Conservation (phyloP, 2,329 filamentous ascomycete species). For the Fusarium bulbicola region DNA sequence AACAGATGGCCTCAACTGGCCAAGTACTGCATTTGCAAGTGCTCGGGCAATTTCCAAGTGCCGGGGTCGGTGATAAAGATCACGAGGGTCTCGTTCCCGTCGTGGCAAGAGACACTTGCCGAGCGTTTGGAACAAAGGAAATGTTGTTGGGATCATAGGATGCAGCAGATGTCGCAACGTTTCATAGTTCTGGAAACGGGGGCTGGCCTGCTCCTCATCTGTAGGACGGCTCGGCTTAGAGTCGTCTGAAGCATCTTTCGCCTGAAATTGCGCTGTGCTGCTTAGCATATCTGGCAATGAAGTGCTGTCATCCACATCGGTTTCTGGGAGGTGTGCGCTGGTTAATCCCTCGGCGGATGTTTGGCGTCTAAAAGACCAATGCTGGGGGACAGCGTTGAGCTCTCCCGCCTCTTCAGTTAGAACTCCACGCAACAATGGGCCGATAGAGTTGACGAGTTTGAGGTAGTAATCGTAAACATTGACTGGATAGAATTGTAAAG, state of each 20-base stretch:
- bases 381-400: constrained; percentile 75
- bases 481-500: constrained; percentile 74
- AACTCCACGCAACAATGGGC: constrained; percentile 79
- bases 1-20: constrained; percentile 66
- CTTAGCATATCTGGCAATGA: constrained; percentile 47
- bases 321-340: constrained; percentile 30
- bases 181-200: constrained; percentile 76
- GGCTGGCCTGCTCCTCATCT: constrained; percentile 54
- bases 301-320: constrained; percentile 42
- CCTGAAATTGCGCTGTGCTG: constrained; percentile 40
- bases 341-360: constrained; percentile 38
- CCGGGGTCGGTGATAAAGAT: constrained; percentile 64
- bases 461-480: constrained; percentile 88
- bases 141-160: constrained; percentile 80
- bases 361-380: constrained; percentile 61
- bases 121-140: constrained; percentile 84
- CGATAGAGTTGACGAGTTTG: constrained; percentile 77
- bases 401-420: constrained; percentile 87
- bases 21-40: constrained; percentile 75
- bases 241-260: constrained; percentile 35
- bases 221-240: constrained; percentile 46
- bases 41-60: constrained; percentile 69
- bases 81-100: constrained; percentile 65
- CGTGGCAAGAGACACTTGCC: constrained; percentile 83
- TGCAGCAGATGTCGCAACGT: constrained; percentile 80